Evolutionary conservation across 345 rosid species (phyloP), one percentile per base, ranked within the genome.

Genomic region (Pistacia atlantica): DNA sequence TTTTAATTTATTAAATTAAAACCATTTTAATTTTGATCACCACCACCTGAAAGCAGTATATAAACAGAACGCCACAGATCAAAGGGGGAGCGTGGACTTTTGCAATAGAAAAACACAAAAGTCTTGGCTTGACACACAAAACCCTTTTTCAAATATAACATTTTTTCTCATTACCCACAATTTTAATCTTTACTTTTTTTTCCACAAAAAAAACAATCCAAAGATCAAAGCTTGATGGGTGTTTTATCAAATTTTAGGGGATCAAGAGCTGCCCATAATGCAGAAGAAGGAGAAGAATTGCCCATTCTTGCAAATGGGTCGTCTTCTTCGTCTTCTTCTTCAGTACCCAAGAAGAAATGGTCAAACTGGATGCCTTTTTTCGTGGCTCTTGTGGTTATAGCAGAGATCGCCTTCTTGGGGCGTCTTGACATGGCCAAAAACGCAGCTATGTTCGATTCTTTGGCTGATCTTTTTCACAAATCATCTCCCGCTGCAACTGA

Each of bases 331-430:
- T 77, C 88, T 11, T 35, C 78, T 20, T 77, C 89, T 11, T 64
- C 72, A 2, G 74, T 69, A 12, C 13, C 82, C 56, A 93, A 82
- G 82, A 85, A 73, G 86, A 96, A 87, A 73, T 84, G 92, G 74
- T 85, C 93, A 28, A 91, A 81, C 68, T 60, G 88, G 45, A 68
- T 96, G 81, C 94, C 93, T 28, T 55, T 91, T 71, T 85, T 91
- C 64, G 95, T 96, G 61, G 85, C 85, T 46, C 77, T 95, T 13
- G 95, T 90, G 37, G 89, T 93, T 59, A 67, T 90, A 51, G 90
- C 88, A 10, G 98, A 93, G 89, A 88, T 93, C 78, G 87, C 84
- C 72, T 91, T 95, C 74, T 85, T 95, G 86, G 91, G 97, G 87
- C 90, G 91, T 45, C 91, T 95, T 49, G 96, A 93, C 56, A 83